These are phyloP conservation scores for Phytophthora sojae DNA, from an alignment of 352 stramenopile genomes.

Conservation along the genomic window DNA sequence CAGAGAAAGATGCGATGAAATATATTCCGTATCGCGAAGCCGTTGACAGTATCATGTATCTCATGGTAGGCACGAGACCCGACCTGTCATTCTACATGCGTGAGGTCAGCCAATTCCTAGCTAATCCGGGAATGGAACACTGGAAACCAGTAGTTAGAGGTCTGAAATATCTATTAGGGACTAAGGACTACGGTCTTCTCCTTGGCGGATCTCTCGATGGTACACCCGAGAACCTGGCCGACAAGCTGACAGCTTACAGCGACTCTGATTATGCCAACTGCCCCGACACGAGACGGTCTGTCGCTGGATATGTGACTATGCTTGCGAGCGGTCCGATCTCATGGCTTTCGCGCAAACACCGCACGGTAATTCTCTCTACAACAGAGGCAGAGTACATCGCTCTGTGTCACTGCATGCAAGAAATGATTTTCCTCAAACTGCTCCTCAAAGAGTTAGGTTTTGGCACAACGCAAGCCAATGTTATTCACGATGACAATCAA, in stretches of 20 bases:
- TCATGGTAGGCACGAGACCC: conserved; percentile 21
- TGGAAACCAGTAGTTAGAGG: conserved; percentile 25
- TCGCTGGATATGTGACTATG: neutral
- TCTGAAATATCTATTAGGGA: conserved; percentile 22
- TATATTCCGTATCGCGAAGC: too few species aligned
- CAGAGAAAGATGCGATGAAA: too few species aligned
- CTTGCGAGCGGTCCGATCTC: conserved; percentile 5
- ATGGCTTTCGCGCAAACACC: conserved; percentile 19
- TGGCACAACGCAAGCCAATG: conserved; percentile 6
- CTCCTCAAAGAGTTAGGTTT: conserved; percentile 9
- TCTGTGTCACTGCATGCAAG: conserved; percentile 13
- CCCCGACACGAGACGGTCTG: neutral
- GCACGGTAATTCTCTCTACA: conserved; percentile 15
- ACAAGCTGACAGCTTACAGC: neutral
- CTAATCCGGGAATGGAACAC: conserved; percentile 29
- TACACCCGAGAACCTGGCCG: neutral
- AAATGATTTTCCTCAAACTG: conserved; percentile 9
- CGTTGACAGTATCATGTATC: too few species aligned
- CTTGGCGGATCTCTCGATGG: conserved; percentile 6
- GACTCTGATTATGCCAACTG: neutral
- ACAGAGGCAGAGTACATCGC: conserved; percentile 7
- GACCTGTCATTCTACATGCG: conserved; percentile 27
- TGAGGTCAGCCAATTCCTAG: conserved; percentile 29
- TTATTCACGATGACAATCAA: conserved; percentile 47
- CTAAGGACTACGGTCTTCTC: conserved; percentile 16